Base-by-base conservation (phyloP, 208 protist species). In the Acanthamoeba lenticulata region DNA sequence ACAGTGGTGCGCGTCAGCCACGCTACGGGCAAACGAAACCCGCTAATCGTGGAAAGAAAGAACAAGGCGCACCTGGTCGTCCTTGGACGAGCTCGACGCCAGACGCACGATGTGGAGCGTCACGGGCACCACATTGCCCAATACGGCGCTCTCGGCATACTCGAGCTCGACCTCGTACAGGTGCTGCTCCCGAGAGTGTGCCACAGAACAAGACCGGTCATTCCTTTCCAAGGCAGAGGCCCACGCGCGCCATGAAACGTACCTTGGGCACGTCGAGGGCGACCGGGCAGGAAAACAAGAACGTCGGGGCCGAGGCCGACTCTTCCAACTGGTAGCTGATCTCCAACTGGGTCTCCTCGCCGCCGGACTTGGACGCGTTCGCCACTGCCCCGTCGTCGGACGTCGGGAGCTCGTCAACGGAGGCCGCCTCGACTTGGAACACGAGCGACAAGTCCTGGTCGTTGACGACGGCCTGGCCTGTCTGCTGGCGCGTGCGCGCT, bases 81-180 rank as follows among this genome's bases (percentile, higher is more conserved):
- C 29, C 13, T 57, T 38, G 1, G 42, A 32, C 3, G 74, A 85
- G 17, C 27, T 32, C 3, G 74, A 85, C 0, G 74, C 38, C 44
- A 85, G 29, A 21, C 74, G 74, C 2, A 38, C 29, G 27, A 85
- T 85, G 74, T 85, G 74, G 11, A 85, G 45, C 44, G 44, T 85
- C 24, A 85, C 74, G 2, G 74, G 74, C 27, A 85, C 42, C 74
- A 55, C 74, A 11, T 32, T 85, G 32, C 74, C 74, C 74, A 85
- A 38, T 0, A 85, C 74, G 0, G 6, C 74, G 24, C n/a, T 57
- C 4, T 85, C 74, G 27, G 74, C 44, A 40, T 85, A 55, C 45
- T 85, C 42, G 11, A 85, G 6, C 45, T 85, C 13, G 11, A 85
- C 74, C 44, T 85, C 74, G 74, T 57, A 85, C 38, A 85, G 44